Evolutionary conservation across 148 eudicot genomes (phyloP).

Genomic region (Silene latifolia): DNA sequence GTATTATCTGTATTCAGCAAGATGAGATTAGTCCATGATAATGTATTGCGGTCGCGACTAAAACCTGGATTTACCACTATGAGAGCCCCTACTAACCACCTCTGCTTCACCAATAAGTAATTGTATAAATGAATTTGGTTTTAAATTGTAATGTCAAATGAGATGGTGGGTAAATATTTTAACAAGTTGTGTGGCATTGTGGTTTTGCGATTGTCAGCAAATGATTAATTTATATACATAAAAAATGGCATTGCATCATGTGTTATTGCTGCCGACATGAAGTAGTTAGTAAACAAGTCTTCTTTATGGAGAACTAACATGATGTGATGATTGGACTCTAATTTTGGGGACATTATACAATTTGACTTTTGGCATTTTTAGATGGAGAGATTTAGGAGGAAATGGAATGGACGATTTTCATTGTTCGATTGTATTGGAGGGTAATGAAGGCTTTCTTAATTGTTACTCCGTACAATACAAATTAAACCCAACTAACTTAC

Average conservation of each 20-base stretch:
- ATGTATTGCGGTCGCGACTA: no score
- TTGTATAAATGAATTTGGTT: neutral
- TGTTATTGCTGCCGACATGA: neutral
- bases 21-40: no score
- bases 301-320: neutral
- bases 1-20: no score
- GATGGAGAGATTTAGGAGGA: neutral
- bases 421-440: neutral
- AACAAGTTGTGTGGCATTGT: neutral
- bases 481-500: no score
- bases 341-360: conserved; percentile 3
- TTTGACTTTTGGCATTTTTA: neutral
- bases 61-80: no score
- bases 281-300: neutral
- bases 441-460: neutral
- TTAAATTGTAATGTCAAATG: neutral
- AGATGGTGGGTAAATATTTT: neutral
- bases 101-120: neutral
- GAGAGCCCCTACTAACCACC: no score
- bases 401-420: neutral
- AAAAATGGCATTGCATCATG: neutral
- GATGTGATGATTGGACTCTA: neutral
- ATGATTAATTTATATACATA: neutral
- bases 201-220: neutral
- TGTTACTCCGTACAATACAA: no score